phyloP scores from a whole-genome alignment of 1,284 basidiomycete species.

The Filobasidium uniguttulatum region DNA sequence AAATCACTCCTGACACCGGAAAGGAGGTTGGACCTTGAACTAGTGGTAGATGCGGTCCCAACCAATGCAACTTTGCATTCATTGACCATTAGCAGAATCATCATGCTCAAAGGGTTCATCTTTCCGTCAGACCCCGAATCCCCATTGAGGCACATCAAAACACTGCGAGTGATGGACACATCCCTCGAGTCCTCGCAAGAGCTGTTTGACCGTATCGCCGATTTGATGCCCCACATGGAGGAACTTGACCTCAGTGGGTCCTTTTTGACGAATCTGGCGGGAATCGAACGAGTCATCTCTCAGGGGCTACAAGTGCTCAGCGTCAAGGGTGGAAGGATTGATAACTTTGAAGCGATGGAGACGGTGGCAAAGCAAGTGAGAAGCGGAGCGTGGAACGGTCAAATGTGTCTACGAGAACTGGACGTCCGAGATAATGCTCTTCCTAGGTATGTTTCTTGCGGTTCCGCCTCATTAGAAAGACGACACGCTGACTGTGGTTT shows the following conservation, averaged over 20 bases:
- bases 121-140: slow-evolving; percentile 1
- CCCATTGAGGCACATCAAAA: not conserved
- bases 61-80: not conserved
- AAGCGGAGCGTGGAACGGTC: not conserved
- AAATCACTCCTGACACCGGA: not conserved
- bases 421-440: slow-evolving; percentile 14
- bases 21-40: slow-evolving; percentile 1
- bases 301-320: slow-evolving; percentile 8
- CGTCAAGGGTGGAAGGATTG: slow-evolving; percentile 7
- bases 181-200: not conserved
- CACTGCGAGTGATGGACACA: slow-evolving; percentile 7
- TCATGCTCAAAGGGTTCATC: slow-evolving; percentile 1
- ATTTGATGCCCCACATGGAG: slow-evolving; percentile 4
- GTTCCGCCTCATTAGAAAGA: too few species aligned
- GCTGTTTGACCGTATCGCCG: not conserved
- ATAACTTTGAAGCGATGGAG: slow-evolving; percentile 3
- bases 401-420: slow-evolving; percentile 8
- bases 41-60: slow-evolving; percentile 3
- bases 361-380: slow-evolving; percentile 6
- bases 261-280: slow-evolving; percentile 6
- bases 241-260: slow-evolving; percentile 12
- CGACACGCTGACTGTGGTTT: too few species aligned
- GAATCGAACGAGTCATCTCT: not conserved
- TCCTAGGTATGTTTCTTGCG: not conserved
- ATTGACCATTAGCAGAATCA: not conserved